phyloP scores from a whole-genome alignment of 2,329 filamentous ascomycete genomes.

The Trichoderma sp. region DNA sequence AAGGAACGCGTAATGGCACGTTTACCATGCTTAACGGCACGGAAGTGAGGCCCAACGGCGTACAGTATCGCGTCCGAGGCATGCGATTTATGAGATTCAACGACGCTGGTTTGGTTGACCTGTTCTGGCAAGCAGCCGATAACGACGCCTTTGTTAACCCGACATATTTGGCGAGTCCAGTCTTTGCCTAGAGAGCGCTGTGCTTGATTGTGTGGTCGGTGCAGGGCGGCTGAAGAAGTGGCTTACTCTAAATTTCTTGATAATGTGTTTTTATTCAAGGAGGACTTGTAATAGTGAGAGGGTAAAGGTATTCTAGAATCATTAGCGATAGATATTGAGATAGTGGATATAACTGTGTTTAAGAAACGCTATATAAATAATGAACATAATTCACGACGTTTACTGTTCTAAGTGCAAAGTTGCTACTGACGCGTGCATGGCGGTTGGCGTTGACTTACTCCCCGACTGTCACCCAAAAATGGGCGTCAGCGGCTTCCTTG shows the following conservation, averaged over 20 bases:
- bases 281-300: neutral
- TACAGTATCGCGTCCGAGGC: neutral
- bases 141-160: conserved; percentile 2
- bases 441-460: neutral
- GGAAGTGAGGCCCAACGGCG: neutral
- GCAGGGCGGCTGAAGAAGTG: neutral
- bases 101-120: conserved; percentile 3
- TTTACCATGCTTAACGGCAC: conserved; percentile 12
- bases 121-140: conserved; percentile 15
- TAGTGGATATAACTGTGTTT: neutral
- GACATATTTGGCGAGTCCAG: neutral
- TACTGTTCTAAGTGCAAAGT: neutral
- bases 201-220: neutral
- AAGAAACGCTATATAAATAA: neutral
- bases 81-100: conserved; percentile 18
- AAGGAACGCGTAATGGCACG: conserved; percentile 1
- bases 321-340: neutral
- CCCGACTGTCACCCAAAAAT: neutral
- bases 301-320: neutral
- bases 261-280: too few relatives aligned
- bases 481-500: neutral
- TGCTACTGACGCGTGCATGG: neutral
- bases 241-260: neutral
- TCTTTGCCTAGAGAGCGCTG: neutral
- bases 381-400: neutral